Evolutionary conservation across 139 green algal genomes (phyloP), one percentile per base, ranked within the genome.

Genomic region (Chlamydomonas urium): DNA sequence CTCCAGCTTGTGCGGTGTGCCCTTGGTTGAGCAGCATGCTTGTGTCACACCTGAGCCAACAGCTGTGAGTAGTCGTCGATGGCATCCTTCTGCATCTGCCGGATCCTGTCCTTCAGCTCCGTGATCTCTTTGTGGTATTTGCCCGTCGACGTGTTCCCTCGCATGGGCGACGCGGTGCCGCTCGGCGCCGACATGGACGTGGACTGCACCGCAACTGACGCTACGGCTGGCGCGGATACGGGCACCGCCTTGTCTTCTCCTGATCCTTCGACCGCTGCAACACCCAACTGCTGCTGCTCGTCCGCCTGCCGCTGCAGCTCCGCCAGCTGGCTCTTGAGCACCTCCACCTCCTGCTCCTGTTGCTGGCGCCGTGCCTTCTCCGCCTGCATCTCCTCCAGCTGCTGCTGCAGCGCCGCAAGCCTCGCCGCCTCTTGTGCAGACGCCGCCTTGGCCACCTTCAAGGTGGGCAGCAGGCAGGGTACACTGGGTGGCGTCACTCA

Each of bases 271-370:
- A n/a, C n/a, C n/a, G n/a, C n/a, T n/a, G n/a, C n/a, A n/a, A 63
- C 10, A 34, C n/a, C 10, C 26, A 14, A 26, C 19, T 26, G 26
- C 53, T 63, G 53, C 53, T 63, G n/a, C 53, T 32, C 17, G 10
- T 32, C 17, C 53, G 6, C 21, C 53, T 32, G 53, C 19, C 53
- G 53, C 53, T 62, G 53, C 32, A 67, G 60, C 29, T 47, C 32
- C 32, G 14, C 32, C 60, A 67, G 60, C 60, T 67, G 60, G 6
- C 5, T 26, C 33, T 21, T 67, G 19, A 67, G 17, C 26, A 17
- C 33, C 21, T 14, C 60, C 32, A 67, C 60, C 33, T 67, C 60
- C 6, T 14, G 19, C 60, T 67, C 60, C 33, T 67, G 60, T 42
- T 21, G 5, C 33, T 42, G 32, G 4, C 60, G 60, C 33, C 33